A percentile compares a stretch with the other conserved stretches of the same genome.
These are phyloP conservation scores for Diaporthe eres DNA, from an alignment of 2,329 filamentous ascomycete species.

Conservation along the genomic window DNA sequence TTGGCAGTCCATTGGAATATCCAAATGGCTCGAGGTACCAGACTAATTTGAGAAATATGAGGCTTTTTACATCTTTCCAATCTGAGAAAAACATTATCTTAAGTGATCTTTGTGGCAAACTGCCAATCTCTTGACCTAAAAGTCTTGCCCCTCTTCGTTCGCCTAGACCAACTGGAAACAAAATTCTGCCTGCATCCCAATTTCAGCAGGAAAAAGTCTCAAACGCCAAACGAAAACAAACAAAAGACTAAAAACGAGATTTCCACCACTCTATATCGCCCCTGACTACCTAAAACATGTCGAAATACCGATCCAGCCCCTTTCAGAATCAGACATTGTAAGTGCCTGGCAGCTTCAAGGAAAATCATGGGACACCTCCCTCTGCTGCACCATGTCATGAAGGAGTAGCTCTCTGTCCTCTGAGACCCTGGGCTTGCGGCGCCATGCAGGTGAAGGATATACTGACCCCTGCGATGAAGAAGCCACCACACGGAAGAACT, in stretches of 20 bases:
- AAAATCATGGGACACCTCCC: slow-evolving; percentile 15
- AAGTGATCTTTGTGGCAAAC: background rate
- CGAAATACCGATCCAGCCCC: too few species aligned
- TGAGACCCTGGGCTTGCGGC: background rate
- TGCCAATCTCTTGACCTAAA: background rate
- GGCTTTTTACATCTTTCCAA: background rate
- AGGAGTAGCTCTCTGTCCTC: slow-evolving; percentile 17
- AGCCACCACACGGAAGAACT: slow-evolving; percentile 31
- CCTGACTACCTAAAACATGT: background rate
- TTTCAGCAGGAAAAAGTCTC: background rate
- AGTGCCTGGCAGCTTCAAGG: background rate
- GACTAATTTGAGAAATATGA: too few species aligned
- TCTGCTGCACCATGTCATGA: slow-evolving; percentile 8
- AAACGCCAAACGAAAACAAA: background rate
- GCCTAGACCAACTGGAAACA: background rate
- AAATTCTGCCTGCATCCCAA: background rate
- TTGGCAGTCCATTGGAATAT: background rate
- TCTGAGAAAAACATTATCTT: background rate
- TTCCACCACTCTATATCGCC: background rate
- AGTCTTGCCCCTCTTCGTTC: background rate
- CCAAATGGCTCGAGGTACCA: background rate
- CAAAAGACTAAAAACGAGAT: background rate
- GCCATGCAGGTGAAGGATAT: background rate
- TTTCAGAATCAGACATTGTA: background rate
- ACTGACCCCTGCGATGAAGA: slow-evolving; percentile 19